These are phyloP conservation scores for Cladochytrium replicatum DNA, from an alignment of 192 early-diverging fungal species.

Conservation along the genomic window DNA sequence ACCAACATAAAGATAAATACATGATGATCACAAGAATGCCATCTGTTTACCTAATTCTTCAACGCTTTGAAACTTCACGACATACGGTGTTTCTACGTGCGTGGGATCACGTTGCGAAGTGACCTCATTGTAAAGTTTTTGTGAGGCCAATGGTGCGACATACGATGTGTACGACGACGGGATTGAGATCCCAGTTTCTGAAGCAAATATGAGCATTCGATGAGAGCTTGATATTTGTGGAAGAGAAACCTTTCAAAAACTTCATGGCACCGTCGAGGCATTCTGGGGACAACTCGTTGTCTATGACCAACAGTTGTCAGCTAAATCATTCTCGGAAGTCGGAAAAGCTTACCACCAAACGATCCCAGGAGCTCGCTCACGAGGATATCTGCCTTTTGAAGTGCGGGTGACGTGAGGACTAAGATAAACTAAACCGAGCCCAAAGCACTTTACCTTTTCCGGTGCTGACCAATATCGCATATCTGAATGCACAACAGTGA, in stretches of 20 bases:
- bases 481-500: constrained; percentile 76
- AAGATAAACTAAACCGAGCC: constrained; percentile 8
- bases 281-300: constrained; percentile 99
- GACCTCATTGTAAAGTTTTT: constrained; percentile 70
- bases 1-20: not conserved
- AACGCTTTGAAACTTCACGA: constrained; percentile 87
- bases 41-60: constrained; percentile 38
- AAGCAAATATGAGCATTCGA: constrained; percentile 2
- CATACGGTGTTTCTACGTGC: constrained; percentile 87
- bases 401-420: not conserved
- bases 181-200: constrained; percentile 78
- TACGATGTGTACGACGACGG: constrained; percentile 78
- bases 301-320: constrained; percentile 27
- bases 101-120: constrained; percentile 50
- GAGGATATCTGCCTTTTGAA: constrained; percentile 68
- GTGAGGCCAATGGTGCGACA: constrained; percentile 78
- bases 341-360: constrained; percentile 53
- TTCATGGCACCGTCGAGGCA: constrained; percentile 86
- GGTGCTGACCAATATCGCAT: constrained; percentile 77
- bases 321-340: constrained; percentile 4
- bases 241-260: constrained; percentile 49
- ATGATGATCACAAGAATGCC: too few species aligned
- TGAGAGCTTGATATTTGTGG: not conserved
- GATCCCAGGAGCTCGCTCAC: constrained; percentile 95
- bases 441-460: constrained; percentile 37